phyloP scores from a whole-genome alignment of 345 rosid species.

The Gossypium raimondii region DNA sequence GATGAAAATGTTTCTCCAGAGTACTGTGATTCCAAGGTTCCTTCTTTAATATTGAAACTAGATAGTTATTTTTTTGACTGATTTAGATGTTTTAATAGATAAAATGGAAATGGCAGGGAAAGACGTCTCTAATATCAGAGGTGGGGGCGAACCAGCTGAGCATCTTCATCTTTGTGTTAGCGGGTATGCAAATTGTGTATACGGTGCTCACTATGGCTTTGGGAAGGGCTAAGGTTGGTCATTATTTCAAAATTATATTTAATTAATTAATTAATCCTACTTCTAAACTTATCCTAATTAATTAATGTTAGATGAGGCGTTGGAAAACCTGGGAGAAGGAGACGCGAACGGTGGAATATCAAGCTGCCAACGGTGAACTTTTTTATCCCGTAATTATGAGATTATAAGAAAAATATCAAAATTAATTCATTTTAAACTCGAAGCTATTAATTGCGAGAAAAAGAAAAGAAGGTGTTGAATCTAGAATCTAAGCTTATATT shows the following conservation, averaged over 20 bases:
- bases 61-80: too few relatives aligned
- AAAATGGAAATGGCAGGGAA: conserved; percentile 33
- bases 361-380: conserved; percentile 51
- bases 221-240: conserved; percentile 62
- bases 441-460: too few relatives aligned
- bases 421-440: too few relatives aligned
- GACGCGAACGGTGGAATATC: conserved; percentile 55
- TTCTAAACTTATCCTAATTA: background rate
- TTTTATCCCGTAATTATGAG: background rate
- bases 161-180: conserved; percentile 62
- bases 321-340: conserved; percentile 79
- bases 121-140: conserved; percentile 48
- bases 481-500: background rate
- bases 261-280: background rate
- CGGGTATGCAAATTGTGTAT: conserved; percentile 63
- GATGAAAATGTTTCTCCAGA: conserved; percentile 11
- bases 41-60: background rate
- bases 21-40: conserved; percentile 51
- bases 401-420: too few relatives aligned
- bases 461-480: too few relatives aligned
- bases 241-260: background rate
- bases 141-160: conserved; percentile 62
- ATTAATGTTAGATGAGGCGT: conserved; percentile 45
- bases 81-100: too few relatives aligned
- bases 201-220: conserved; percentile 57